A percentile compares a stretch with the other conserved stretches of the same genome.
These are phyloP conservation scores for Withania somnifera DNA, from an alignment of 305 asterid genomes.

Conservation along the genomic window DNA sequence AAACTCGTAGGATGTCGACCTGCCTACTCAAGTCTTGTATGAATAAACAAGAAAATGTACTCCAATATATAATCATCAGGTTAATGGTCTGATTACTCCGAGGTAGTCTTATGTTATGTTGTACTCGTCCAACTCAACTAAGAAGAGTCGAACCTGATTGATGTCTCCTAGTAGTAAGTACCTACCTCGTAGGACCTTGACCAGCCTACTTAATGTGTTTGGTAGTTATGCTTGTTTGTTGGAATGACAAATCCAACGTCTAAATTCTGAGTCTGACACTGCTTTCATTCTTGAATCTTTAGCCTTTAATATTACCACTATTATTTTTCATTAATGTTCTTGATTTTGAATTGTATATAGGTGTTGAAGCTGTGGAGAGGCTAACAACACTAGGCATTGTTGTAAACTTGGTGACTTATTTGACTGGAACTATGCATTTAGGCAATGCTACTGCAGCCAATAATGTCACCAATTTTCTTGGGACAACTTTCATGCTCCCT, in stretches of 20 bases:
- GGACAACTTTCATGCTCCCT: conserved; percentile 76
- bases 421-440: conserved; percentile 76
- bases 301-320: background rate
- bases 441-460: conserved; percentile 76
- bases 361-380: conserved; percentile 61
- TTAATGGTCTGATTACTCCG: background rate
- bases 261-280: background rate
- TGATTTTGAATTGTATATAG: conserved; percentile 9
- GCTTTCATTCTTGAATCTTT: background rate
- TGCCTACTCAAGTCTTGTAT: background rate
- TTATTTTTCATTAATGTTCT: background rate
- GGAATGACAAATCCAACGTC: background rate
- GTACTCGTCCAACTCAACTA: background rate
- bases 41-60: background rate
- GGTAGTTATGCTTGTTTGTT: background rate
- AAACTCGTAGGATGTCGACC: background rate
- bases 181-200: background rate
- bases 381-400: conserved; percentile 73
- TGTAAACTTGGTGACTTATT: conserved; percentile 61
- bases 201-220: background rate
- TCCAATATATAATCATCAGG: no score
- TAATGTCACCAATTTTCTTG: conserved; percentile 71
- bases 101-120: background rate
- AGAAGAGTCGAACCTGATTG: background rate
- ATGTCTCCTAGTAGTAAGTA: background rate